Evolutionary conservation across 1,284 basidiomycete species (phyloP), one percentile per base, ranked within the genome.

Genomic region (Tremellales sp.): DNA sequence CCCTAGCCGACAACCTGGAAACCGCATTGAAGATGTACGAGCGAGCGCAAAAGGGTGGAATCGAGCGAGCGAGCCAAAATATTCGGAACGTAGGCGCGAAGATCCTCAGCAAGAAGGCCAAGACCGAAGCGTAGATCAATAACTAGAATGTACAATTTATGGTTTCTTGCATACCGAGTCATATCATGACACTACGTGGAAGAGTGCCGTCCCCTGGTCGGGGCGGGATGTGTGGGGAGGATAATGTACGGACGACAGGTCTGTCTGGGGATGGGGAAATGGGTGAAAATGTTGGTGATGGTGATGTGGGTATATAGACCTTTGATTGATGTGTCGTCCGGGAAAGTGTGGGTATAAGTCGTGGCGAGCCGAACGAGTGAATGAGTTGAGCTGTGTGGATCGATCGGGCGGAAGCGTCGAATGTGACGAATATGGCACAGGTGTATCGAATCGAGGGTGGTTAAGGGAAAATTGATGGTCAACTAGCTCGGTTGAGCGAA

Each of bases 41-140:
- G 40, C 69, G 68, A 47, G 72, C 73, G 2, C 58, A 67, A 19
- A 57, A 62, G 8, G 61, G 67, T 13, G 73, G 73, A 39, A 65
- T 75, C 27, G 69, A 73, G 36, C 60, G 73, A 36, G 73, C 73
- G 0, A 60, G 61, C 7, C 64, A 72, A 49, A 75, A 75, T 52
- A 62, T 73, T 25, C 53, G 71, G 43, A 74, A 68, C 49, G 62
- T 74, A 31, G 63, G 65, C 25, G 70, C 65, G 6, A 73, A 73
- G 59, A 60, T 73, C 43, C 44, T 69, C 7, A 31, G 29, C 15
- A 46, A 51, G 33, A 46, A 46, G 29, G 44, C 37, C 25, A 36
- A 19, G 10, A 31, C 8, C 29, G 29, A 31, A 31, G 15, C 29
- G 15, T 8, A 31, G 15, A 8, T 15, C 29, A 31, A 31, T 8